Percentiles rank a stretch among this genome's conserved stretches.
phyloP scores from a whole-genome alignment of 73 alveolate genomes.

The Symbiodinium natans region DNA sequence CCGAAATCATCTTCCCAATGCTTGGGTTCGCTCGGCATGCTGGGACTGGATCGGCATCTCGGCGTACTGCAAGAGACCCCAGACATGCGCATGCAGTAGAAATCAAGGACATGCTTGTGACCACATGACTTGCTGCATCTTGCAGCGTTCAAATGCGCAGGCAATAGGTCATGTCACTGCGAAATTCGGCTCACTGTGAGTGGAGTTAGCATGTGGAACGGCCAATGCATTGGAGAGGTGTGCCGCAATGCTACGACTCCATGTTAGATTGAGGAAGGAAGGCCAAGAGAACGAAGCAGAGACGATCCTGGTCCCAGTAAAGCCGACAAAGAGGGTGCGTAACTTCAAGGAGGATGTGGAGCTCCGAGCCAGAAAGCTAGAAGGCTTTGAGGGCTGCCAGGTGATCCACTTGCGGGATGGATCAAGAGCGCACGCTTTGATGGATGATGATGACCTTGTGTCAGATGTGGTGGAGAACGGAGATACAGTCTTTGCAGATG shows the following conservation, averaged over 20 bases:
- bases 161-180: too few relatives aligned
- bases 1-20: too few relatives aligned
- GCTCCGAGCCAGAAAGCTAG: background rate
- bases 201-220: background rate
- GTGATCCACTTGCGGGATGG: background rate
- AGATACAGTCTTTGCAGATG: background rate
- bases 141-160: too few relatives aligned
- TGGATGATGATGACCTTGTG: background rate
- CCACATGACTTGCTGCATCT: too few relatives aligned
- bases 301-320: background rate
- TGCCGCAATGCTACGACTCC: background rate
- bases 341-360: background rate
- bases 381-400: background rate
- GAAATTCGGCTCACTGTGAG: background rate
- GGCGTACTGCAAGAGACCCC: too few relatives aligned
- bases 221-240: background rate
- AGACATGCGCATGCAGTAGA: too few relatives aligned
- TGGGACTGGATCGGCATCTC: too few relatives aligned
- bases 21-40: too few relatives aligned
- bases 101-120: too few relatives aligned
- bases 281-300: background rate
- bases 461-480: background rate
- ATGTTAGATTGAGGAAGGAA: background rate
- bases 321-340: background rate
- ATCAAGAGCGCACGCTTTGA: background rate